These are phyloP conservation scores for Sporothrix schenckii DNA, from an alignment of 2,329 filamentous ascomycete species.

Conservation along the genomic window DNA sequence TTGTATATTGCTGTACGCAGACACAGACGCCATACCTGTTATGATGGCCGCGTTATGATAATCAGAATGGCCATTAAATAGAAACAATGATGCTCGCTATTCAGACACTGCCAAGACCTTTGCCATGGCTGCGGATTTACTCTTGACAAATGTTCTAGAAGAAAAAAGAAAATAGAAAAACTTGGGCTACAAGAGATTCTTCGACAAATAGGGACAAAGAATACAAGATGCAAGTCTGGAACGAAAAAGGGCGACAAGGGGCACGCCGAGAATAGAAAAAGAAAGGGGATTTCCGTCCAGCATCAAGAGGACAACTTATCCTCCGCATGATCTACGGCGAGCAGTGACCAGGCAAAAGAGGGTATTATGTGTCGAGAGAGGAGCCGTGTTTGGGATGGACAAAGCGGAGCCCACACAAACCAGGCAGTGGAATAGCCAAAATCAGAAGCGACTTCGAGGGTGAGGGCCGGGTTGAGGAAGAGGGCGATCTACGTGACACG, in stretches of 20 bases:
- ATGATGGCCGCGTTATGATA: not conserved
- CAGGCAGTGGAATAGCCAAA: constrained; percentile 13
- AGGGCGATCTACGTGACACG: not conserved
- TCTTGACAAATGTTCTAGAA: constrained; percentile 28
- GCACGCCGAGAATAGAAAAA: constrained; percentile 15
- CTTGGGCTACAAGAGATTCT: not conserved
- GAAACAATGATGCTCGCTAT: constrained; percentile 16
- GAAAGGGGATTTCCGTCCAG: constrained; percentile 13
- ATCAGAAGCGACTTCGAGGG: not conserved
- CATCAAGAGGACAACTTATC: constrained; percentile 13
- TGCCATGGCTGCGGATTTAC: constrained; percentile 2
- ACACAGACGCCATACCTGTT: too few relatives aligned
- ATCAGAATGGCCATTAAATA: constrained; percentile 1
- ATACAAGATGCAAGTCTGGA: not conserved
- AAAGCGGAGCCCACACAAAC: constrained; percentile 4
- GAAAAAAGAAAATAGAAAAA: not conserved
- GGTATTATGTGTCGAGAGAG: not conserved
- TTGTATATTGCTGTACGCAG: not conserved
- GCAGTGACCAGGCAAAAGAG: constrained; percentile 23
- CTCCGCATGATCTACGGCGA: constrained; percentile 22
- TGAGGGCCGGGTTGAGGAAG: not conserved
- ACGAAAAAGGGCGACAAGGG: not conserved
- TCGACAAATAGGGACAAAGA: not conserved
- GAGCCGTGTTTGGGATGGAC: constrained; percentile 6
- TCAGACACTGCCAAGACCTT: constrained; percentile 29